Percentiles rank a stretch among this genome's conserved stretches.
These are phyloP conservation scores for Turnera subulata DNA, from an alignment of 345 rosid genomes.

Conservation along the genomic window DNA sequence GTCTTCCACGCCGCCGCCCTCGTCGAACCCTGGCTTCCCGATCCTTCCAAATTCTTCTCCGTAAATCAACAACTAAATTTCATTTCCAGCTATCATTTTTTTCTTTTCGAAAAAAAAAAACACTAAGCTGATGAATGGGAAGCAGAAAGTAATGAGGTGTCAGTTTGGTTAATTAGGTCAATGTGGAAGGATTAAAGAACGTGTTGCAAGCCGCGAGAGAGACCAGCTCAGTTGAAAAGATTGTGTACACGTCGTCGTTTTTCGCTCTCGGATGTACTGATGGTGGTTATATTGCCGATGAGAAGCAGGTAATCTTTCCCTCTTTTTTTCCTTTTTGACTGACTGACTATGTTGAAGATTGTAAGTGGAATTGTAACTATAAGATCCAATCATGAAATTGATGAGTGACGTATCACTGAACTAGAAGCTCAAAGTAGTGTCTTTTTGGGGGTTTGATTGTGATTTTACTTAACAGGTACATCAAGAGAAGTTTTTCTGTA, in stretches of 20 bases:
- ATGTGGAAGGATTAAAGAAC: slow-evolving; percentile 80
- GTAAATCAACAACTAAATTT: slow-evolving; percentile 37
- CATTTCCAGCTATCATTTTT: background rate
- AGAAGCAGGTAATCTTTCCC: slow-evolving; percentile 44
- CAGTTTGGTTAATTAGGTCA: slow-evolving; percentile 49
- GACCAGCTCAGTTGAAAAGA: slow-evolving; percentile 49
- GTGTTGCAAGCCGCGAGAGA: slow-evolving; percentile 58
- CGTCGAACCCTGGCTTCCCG: slow-evolving; percentile 94
- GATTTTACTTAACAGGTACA: slow-evolving; percentile 53
- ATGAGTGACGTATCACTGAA: too few relatives aligned
- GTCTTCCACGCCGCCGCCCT: slow-evolving; percentile 83
- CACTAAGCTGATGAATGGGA: too few relatives aligned
- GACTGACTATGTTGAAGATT: too few relatives aligned
- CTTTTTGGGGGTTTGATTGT: background rate
- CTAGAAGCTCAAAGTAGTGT: background rate
- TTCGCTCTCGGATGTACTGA: slow-evolving; percentile 87
- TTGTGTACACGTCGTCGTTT: slow-evolving; percentile 82
- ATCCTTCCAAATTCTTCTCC: slow-evolving; percentile 63
- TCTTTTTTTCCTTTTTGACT: background rate
- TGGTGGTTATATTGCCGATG: slow-evolving; percentile 77
- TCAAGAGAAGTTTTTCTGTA: slow-evolving; percentile 58
- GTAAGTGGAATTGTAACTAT: too few relatives aligned
- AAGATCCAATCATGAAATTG: too few relatives aligned
- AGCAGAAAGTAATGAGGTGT: background rate
- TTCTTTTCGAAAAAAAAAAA: background rate